Evolutionary conservation across 768 basidiomycete species (phyloP).

Genomic region (Hygrocybe punicea): DNA sequence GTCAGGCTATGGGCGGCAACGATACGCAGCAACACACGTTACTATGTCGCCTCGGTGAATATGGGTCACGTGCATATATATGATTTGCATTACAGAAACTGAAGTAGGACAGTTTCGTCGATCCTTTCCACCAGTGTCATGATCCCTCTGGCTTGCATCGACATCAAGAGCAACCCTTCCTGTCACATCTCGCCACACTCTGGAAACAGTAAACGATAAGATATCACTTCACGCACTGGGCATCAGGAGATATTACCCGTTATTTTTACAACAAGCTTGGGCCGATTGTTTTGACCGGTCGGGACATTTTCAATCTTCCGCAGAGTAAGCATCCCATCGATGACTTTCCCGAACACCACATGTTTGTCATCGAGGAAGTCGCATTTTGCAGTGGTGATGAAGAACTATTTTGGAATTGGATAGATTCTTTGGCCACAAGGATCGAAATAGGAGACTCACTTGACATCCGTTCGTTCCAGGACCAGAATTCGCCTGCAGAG

Average conservation of each 20-base stretch:
- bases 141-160: too few species aligned
- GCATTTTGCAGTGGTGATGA: slow-evolving; percentile 92
- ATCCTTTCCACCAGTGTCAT: too few species aligned
- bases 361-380: slow-evolving; percentile 96
- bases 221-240: background rate
- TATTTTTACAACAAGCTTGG: slow-evolving; percentile 85
- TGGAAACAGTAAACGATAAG: slow-evolving; percentile 18
- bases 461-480: slow-evolving; percentile 93
- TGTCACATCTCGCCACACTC: slow-evolving; percentile 60
- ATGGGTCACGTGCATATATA: too few species aligned
- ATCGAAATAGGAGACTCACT: slow-evolving; percentile 32
- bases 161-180: background rate
- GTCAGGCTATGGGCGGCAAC: too few species aligned
- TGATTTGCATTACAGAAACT: too few species aligned
- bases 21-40: too few species aligned
- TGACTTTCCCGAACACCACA: slow-evolving; percentile 86
- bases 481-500: slow-evolving; percentile 86
- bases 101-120: too few species aligned
- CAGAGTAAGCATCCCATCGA: slow-evolving; percentile 92
- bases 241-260: slow-evolving; percentile 58
- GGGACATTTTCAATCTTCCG: slow-evolving; percentile 96
- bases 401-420: slow-evolving; percentile 59
- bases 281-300: slow-evolving; percentile 85
- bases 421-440: background rate
- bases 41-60: too few species aligned